Conservation (phyloP, 1,284 basidiomycete species). For the Cutaneotrichosporon dermatis region DNA sequence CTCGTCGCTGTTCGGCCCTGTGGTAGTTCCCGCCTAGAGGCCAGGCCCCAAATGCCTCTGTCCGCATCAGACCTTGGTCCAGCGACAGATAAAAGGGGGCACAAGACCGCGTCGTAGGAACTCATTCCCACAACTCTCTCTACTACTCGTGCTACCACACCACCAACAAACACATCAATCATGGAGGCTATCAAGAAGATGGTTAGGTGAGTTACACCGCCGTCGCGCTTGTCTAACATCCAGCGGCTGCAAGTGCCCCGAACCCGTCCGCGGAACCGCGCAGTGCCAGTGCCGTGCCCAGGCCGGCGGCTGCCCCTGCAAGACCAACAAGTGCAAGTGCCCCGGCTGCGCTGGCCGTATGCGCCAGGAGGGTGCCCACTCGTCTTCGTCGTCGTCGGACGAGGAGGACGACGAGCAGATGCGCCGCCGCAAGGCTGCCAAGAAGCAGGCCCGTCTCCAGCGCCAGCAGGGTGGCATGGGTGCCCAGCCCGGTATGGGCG, state of each 20-base stretch:
- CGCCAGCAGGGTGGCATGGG: background rate
- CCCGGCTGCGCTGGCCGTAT: conserved; percentile 14
- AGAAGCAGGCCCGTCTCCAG: conserved; percentile 6
- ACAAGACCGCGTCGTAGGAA: too few species aligned
- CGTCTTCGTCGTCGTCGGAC: conserved; percentile 11
- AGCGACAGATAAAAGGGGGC: too few species aligned
- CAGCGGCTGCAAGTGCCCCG: conserved; percentile 21
- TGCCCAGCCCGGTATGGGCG: conserved; percentile 1
- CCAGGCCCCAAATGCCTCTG: too few species aligned
- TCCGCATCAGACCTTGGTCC: too few species aligned
- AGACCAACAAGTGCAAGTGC: conserved; percentile 23
- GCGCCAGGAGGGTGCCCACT: conserved; percentile 8
- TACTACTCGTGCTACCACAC: background rate
- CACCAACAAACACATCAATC: background rate
- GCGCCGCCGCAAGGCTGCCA: conserved; percentile 11
- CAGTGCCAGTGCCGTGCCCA: conserved; percentile 10
- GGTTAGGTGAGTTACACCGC: conserved; percentile 7
- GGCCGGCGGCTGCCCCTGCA: conserved; percentile 16
- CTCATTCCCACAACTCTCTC: background rate
- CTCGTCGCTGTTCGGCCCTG: too few species aligned
- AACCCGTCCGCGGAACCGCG: background rate
- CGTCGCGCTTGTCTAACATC: background rate
- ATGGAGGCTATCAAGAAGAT: conserved; percentile 21
- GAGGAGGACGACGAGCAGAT: conserved; percentile 10
- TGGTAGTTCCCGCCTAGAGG: too few species aligned